Evolutionary conservation across 768 basidiomycete genomes (phyloP).

Genomic region (Leccinum sublutescens): DNA sequence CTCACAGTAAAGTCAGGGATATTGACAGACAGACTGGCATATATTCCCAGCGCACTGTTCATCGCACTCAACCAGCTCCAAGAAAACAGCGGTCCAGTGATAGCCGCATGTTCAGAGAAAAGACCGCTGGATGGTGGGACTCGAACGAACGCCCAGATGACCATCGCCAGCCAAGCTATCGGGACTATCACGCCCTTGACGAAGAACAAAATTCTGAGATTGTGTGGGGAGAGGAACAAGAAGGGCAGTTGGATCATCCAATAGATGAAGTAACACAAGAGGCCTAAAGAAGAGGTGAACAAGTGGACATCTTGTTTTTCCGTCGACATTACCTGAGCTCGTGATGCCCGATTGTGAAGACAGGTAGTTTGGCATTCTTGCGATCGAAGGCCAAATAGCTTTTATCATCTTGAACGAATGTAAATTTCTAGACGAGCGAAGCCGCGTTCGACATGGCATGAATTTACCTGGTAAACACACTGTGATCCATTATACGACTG

Average conservation of each 20-base stretch:
- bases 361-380: slow-evolving; percentile 62
- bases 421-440: not conserved
- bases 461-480: slow-evolving; percentile 59
- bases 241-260: slow-evolving; percentile 78
- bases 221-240: slow-evolving; percentile 74
- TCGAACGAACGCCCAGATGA: slow-evolving; percentile 77
- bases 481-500: slow-evolving; percentile 65
- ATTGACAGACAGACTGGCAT: slow-evolving; percentile 71
- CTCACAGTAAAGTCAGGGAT: slow-evolving; percentile 80
- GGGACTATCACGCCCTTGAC: slow-evolving; percentile 67
- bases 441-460: not conserved
- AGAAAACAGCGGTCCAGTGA: slow-evolving; percentile 49
- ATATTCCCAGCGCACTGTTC: slow-evolving; percentile 76
- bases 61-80: slow-evolving; percentile 80
- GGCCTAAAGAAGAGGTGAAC: slow-evolving; percentile 37
- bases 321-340: slow-evolving; percentile 43
- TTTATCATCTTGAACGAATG: slow-evolving; percentile 55
- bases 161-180: slow-evolving; percentile 62
- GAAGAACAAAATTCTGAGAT: slow-evolving; percentile 73
- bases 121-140: slow-evolving; percentile 63
- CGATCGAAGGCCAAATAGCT: slow-evolving; percentile 78
- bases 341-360: slow-evolving; percentile 59
- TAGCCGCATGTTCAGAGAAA: slow-evolving; percentile 46
- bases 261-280: slow-evolving; percentile 74
- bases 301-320: not conserved